Percentiles rank a stretch among this genome's conserved stretches.
Conservation (phyloP, 352 stramenopile genomes). For the Globisporangium carolinianum region DNA sequence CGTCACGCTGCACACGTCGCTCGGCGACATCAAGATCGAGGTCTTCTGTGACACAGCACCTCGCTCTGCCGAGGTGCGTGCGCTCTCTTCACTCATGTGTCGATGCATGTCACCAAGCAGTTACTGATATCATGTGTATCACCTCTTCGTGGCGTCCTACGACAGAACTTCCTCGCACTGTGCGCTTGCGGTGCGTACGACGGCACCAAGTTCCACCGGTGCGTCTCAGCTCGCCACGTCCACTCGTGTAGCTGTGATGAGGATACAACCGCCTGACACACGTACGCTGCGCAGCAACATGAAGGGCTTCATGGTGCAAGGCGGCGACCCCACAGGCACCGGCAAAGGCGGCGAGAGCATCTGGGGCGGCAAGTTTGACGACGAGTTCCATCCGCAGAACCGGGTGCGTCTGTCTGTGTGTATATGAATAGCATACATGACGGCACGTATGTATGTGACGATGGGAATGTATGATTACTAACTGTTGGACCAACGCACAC, state of each 20-base stretch:
- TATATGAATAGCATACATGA: background rate
- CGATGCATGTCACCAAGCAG: constrained; percentile 4
- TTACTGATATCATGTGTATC: no score
- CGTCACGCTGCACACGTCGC: constrained; percentile 92
- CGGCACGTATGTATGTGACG: constrained; percentile 1
- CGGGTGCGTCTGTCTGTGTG: constrained; percentile 25
- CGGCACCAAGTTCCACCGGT: constrained; percentile 89
- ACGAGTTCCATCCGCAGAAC: constrained; percentile 90
- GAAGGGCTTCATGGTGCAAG: constrained; percentile 87
- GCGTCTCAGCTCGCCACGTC: constrained; percentile 4
- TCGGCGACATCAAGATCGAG: constrained; percentile 96
- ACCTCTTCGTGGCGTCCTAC: no score
- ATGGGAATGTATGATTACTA: no score
- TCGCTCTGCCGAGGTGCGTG: constrained; percentile 69
- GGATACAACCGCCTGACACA: background rate
- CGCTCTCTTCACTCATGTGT: background rate
- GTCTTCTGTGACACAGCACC: constrained; percentile 94
- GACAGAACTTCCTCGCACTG: constrained; percentile 94
- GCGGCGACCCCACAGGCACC: constrained; percentile 86
- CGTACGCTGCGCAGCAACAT: constrained; percentile 52
- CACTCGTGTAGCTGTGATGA: no score
- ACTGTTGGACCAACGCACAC: no score
- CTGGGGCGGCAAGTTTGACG: constrained; percentile 83
- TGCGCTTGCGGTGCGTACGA: constrained; percentile 89
- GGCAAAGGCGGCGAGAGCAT: constrained; percentile 90